A percentile compares a stretch with the other conserved stretches of the same genome.
Evolutionary conservation across 768 basidiomycete genomes (phyloP).

Genomic region (Lactarius indigo): DNA sequence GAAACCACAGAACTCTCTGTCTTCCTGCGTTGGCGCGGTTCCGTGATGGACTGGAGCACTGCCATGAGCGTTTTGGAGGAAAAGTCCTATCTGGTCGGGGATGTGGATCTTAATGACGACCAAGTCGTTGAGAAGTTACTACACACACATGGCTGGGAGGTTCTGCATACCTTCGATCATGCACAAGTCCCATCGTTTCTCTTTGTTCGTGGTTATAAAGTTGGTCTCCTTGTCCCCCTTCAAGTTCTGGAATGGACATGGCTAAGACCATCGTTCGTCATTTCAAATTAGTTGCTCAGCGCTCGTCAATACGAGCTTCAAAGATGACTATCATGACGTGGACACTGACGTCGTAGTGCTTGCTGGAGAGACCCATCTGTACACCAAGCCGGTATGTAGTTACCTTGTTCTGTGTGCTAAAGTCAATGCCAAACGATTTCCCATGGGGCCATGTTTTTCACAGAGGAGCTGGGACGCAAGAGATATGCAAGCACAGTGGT

Average conservation of each 20-base stretch:
- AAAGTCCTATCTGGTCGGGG: neutral
- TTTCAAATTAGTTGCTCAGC: constrained; percentile 35
- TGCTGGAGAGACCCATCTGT: constrained; percentile 39
- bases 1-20: constrained; percentile 2
- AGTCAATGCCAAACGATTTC: neutral
- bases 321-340: constrained; percentile 37
- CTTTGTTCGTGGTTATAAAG: neutral
- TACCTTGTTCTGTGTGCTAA: neutral
- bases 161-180: constrained; percentile 40
- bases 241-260: constrained; percentile 42
- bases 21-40: constrained; percentile 2
- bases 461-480: neutral
- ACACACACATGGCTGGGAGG: constrained; percentile 38
- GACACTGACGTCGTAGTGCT: constrained; percentile 40
- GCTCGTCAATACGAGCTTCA: constrained; percentile 36
- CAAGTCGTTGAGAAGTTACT: constrained; percentile 35
- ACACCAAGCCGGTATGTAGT: constrained; percentile 39
- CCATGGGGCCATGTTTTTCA: constrained; percentile 25
- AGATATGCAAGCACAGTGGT: constrained; percentile 18
- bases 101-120: constrained; percentile 27
- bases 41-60: constrained; percentile 6
- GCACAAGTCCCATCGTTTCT: constrained; percentile 33
- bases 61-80: neutral
- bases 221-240: neutral
- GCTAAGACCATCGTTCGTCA: constrained; percentile 41